phyloP scores from a whole-genome alignment of 768 basidiomycete species.

The Lanmaoa pseudosensibilis region DNA sequence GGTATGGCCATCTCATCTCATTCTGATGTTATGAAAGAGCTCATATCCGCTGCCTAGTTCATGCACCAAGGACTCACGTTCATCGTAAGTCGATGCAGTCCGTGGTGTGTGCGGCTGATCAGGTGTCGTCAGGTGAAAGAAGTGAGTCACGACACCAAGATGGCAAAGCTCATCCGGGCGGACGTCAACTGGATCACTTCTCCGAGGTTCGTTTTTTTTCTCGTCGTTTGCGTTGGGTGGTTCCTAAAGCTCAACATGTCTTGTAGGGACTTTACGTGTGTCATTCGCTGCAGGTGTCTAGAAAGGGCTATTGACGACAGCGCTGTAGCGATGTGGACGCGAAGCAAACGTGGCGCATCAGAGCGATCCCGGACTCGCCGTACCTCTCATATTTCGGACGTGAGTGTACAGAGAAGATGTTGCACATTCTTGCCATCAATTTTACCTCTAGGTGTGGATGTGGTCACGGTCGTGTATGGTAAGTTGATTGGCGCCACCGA shows the following conservation, averaged over 20 bases:
- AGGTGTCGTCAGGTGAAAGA: constrained; percentile 59
- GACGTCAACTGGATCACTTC: constrained; percentile 85
- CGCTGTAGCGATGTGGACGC: constrained; percentile 69
- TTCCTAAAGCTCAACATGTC: neutral
- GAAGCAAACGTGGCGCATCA: constrained; percentile 70
- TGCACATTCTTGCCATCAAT: neutral
- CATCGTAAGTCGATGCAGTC: constrained; percentile 47
- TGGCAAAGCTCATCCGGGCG: constrained; percentile 67
- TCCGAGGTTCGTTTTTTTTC: constrained; percentile 47
- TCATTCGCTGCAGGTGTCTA: neutral
- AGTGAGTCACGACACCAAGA: constrained; percentile 74
- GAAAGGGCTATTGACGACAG: neutral
- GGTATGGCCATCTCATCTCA: constrained; percentile 39
- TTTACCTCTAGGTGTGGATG: constrained; percentile 50
- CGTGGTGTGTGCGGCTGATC: constrained; percentile 1
- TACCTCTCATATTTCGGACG: constrained; percentile 70
- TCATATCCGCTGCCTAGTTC: constrained; percentile 48
- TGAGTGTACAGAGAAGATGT: constrained; percentile 36
- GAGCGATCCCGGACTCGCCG: constrained; percentile 56
- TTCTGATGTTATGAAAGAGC: neutral
- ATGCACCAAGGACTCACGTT: constrained; percentile 86
- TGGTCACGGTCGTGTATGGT: constrained; percentile 76
- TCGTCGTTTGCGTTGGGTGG: neutral
- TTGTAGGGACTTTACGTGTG: constrained; percentile 73
- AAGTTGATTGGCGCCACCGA: constrained; percentile 16